A percentile compares a stretch with the other conserved stretches of the same genome.
Evolutionary conservation across 192 early-diverging fungal species (phyloP).

Genomic region (Coemansia sp.): DNA sequence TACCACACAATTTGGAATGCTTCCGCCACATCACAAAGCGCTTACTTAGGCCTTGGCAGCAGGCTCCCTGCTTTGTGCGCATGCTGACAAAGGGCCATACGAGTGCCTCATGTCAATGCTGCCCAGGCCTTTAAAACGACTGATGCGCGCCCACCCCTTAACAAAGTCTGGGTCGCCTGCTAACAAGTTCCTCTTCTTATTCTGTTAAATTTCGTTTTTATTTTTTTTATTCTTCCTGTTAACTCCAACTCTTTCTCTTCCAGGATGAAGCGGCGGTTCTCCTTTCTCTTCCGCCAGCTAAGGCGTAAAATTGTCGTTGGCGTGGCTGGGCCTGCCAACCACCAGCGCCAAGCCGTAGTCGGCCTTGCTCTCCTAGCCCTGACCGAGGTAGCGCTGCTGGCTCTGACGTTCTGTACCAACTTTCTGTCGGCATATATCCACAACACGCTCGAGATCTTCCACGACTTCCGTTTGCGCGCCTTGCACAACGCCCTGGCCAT

Average conservation of each 20-base stretch:
- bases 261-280: slow-evolving; percentile 50
- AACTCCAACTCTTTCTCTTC: slow-evolving; percentile 4
- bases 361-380: slow-evolving; percentile 46
- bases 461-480: slow-evolving; percentile 48
- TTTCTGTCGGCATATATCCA: slow-evolving; percentile 56
- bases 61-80: background rate
- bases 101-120: background rate
- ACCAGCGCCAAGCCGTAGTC: slow-evolving; percentile 51
- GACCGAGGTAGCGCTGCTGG: slow-evolving; percentile 52
- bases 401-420: slow-evolving; percentile 56
- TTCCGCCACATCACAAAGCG: background rate
- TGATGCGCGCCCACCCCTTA: background rate
- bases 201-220: background rate
- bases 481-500: slow-evolving; percentile 52
- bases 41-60: background rate
- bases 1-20: background rate
- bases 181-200: background rate
- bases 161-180: background rate
- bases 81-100: background rate
- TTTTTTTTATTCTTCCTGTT: background rate
- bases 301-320: slow-evolving; percentile 49
- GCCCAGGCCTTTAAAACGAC: slow-evolving; percentile 29
- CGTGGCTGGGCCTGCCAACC: slow-evolving; percentile 46
- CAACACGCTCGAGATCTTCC: slow-evolving; percentile 52
- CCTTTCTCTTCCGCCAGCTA: slow-evolving; percentile 44